These are phyloP conservation scores for Cucumis melo DNA, from an alignment of 306 rosid genomes.

Conservation along the genomic window DNA sequence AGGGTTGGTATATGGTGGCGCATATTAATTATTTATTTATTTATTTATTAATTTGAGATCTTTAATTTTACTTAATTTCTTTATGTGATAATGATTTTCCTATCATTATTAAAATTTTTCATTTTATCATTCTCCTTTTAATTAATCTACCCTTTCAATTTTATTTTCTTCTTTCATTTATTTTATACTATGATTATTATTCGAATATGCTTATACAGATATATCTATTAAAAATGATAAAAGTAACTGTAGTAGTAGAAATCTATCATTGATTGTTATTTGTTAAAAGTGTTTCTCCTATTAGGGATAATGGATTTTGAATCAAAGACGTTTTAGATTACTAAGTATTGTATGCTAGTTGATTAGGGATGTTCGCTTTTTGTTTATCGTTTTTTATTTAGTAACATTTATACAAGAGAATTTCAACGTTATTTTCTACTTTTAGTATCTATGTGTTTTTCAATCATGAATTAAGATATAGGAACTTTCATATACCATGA, in stretches of 20 bases:
- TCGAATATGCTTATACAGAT: not conserved
- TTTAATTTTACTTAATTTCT: not conserved
- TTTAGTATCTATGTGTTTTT: not conserved
- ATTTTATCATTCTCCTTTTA: not conserved
- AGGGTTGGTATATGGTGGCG: not conserved
- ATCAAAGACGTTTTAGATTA: no score
- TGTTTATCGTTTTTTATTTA: no score
- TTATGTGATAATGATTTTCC: not conserved
- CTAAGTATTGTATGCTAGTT: no score
- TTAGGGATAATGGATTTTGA: no score
- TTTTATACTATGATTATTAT: not conserved
- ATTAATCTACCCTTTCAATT: not conserved
- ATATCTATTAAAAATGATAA: no score
- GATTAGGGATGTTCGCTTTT: no score
- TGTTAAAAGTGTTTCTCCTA: no score
- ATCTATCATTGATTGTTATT: no score
- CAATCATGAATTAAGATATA: no score
- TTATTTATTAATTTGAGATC: not conserved
- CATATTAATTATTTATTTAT: not conserved
- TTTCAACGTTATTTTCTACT: not conserved
- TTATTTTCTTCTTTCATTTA: not conserved
- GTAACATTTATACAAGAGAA: no score
- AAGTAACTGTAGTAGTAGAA: no score
- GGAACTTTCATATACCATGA: not conserved
- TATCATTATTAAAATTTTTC: not conserved